A percentile compares a stretch with the other conserved stretches of the same genome.
Conservation (phyloP, 257 asterid species). For the Salvia hispanica region DNA sequence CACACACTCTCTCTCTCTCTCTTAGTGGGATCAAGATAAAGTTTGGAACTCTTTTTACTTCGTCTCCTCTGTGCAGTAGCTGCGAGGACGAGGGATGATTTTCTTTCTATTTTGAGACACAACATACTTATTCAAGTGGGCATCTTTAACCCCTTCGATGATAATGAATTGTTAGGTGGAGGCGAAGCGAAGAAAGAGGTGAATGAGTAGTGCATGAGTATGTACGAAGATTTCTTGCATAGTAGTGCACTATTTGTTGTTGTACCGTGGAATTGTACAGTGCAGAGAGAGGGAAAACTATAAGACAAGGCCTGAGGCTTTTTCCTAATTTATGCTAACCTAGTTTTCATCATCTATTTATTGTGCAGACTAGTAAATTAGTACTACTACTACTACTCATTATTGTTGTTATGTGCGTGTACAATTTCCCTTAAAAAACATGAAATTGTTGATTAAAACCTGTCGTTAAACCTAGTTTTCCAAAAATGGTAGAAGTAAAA, state of each 20-base stretch:
- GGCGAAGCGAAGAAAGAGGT: conserved; percentile 65
- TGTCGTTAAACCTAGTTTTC: background rate
- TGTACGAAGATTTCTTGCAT: conserved; percentile 40
- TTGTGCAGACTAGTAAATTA: conserved; percentile 29
- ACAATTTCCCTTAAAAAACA: background rate
- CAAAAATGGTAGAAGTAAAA: background rate
- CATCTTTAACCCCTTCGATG: conserved; percentile 5
- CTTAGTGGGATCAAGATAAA: background rate
- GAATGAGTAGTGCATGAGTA: conserved; percentile 35
- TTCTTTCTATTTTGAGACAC: conserved; percentile 23
- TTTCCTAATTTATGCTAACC: conserved; percentile 35
- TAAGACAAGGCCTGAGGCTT: conserved; percentile 32
- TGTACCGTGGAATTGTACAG: conserved; percentile 53
- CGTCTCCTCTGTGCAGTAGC: conserved; percentile 18
- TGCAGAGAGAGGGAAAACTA: conserved; percentile 42
- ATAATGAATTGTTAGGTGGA: conserved; percentile 46
- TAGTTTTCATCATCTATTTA: conserved; percentile 16
- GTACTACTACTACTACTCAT: background rate
- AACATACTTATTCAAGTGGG: conserved; percentile 3
- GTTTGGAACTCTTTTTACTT: background rate
- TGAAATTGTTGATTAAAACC: conserved; percentile 2
- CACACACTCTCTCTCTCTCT: background rate
- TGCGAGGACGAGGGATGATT: conserved; percentile 12
- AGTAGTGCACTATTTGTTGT: conserved; percentile 38
- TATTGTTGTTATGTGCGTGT: too few relatives aligned